A percentile compares a stretch with the other conserved stretches of the same genome.
Conservation (phyloP, 1,284 basidiomycete genomes). For the Cutaneotrichosporon spelunceum region DNA sequence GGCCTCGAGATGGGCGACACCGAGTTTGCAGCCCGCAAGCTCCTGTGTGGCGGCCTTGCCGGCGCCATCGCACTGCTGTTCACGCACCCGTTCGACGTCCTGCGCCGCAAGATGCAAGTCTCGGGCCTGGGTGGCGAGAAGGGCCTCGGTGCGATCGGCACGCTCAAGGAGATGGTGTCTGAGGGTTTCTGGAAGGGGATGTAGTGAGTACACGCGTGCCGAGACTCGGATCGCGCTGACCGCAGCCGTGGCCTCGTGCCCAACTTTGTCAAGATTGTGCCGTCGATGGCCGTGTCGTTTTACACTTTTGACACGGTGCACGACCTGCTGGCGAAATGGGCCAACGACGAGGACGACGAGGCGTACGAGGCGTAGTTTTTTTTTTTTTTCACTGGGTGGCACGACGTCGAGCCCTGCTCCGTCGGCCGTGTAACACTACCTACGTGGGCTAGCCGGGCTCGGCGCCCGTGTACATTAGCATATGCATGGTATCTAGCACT, state of each 20-base stretch:
- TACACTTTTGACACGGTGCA: slow-evolving; percentile 52
- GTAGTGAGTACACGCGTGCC: slow-evolving; percentile 46
- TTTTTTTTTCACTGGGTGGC: not conserved
- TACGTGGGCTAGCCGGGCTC: not conserved
- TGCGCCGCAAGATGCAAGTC: slow-evolving; percentile 90
- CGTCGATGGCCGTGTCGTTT: slow-evolving; percentile 79
- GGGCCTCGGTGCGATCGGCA: slow-evolving; percentile 66
- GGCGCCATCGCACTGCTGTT: slow-evolving; percentile 80
- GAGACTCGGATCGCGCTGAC: not conserved
- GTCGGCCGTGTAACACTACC: not conserved
- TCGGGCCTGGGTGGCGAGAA: slow-evolving; percentile 58
- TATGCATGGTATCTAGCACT: not conserved
- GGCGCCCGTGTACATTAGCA: slow-evolving; percentile 1
- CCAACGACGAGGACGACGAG: slow-evolving; percentile 26
- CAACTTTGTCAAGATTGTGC: slow-evolving; percentile 79
- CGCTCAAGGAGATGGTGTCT: slow-evolving; percentile 64
- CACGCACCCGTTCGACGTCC: slow-evolving; percentile 93
- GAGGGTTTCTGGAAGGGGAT: slow-evolving; percentile 63
- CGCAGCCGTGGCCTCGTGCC: slow-evolving; percentile 79
- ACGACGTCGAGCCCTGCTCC: not conserved
- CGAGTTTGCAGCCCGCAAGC: slow-evolving; percentile 41
- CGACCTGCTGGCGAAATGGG: slow-evolving; percentile 35
- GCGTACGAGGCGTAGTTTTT: not conserved
- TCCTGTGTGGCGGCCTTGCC: slow-evolving; percentile 56
- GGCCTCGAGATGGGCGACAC: slow-evolving; percentile 29